Base-by-base conservation (phyloP, 768 basidiomycete genomes). In the Russula griseocarnosa region DNA sequence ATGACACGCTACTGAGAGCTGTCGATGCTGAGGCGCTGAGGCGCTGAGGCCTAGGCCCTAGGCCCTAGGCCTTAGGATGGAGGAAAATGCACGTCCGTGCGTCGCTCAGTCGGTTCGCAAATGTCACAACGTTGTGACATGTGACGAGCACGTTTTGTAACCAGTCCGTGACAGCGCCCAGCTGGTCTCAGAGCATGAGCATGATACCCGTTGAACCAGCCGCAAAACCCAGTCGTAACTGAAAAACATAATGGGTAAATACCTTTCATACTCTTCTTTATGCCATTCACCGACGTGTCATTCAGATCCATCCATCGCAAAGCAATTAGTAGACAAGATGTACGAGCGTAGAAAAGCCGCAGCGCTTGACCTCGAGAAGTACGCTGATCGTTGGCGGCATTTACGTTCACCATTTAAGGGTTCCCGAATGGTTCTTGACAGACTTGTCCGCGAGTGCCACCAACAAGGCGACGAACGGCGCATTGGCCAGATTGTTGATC, bases 271-370 rank as follows among this genome's bases (percentile, higher is more conserved):
- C 20, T 13, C 18, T 18, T 49, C n/a, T 16, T 7, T 16, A 11
- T 34, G 3, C 30, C 7, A 24, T 38, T 8, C 34, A 51, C 9
- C 18, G 42, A 42, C 24, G 36, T 38, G 36, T 18, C 14, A 18
- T 60, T 91, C 2, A 93, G 91, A 94, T 70, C 78, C 85, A 61
- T 82, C 84, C 64, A 83, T 92, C 55, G 79, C 88, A 49, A 88
- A 87, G 73, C 92, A 91, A 72, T 79, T 94, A 62, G 82, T 91
- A 53, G 92, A 94, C 84, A 93, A 93, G 80, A 88, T 94, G 75
- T 97, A 98, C 74, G 95, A 98, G 81, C 94, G 94, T 77, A 85
- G 95, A 63, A 97, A 98, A 77, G 86, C 91, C 9, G 94, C 95
- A 8, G 96, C 96, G 9, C 85, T 95, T 57, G 95, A 98, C 58